Conservation (phyloP, 768 basidiomycete species). For the Lactarius sanguifluus region DNA sequence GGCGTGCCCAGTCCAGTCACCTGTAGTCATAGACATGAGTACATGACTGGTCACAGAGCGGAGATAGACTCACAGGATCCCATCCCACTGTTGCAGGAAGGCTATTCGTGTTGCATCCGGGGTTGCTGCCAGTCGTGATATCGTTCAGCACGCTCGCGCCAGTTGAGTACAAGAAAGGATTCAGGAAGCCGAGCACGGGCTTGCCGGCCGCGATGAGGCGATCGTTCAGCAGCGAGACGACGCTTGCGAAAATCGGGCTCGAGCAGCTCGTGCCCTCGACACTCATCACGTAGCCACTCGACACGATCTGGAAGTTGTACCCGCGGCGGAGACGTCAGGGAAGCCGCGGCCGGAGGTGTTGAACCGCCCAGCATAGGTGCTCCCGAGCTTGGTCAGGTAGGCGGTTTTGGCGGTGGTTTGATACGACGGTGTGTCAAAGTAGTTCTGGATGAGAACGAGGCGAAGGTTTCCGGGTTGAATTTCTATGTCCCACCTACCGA, state of each 20-base stretch:
- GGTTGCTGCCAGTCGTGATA: slow-evolving; percentile 36
- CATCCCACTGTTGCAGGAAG: slow-evolving; percentile 23
- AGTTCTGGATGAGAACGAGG: slow-evolving; percentile 37
- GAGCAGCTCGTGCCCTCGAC: slow-evolving; percentile 39
- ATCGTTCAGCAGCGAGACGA: slow-evolving; percentile 39
- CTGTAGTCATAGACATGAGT: slow-evolving; percentile 29
- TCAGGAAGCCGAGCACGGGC: slow-evolving; percentile 36
- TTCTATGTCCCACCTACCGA: slow-evolving; percentile 39
- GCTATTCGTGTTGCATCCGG: slow-evolving; percentile 26
- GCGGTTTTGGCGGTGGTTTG: slow-evolving; percentile 40
- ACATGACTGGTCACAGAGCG: background rate
- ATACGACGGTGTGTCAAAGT: slow-evolving; percentile 38
- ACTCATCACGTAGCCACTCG: slow-evolving; percentile 18
- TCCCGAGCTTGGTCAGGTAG: slow-evolving; percentile 40
- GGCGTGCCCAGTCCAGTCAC: slow-evolving; percentile 59
- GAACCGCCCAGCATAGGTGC: slow-evolving; percentile 35
- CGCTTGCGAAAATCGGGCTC: slow-evolving; percentile 38
- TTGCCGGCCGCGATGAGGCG: slow-evolving; percentile 34
- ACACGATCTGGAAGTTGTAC: slow-evolving; percentile 35
- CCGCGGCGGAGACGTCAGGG: slow-evolving; percentile 49
- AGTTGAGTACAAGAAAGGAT: slow-evolving; percentile 36
- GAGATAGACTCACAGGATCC: slow-evolving; percentile 23
- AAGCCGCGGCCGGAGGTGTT: slow-evolving; percentile 43
- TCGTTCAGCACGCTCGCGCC: slow-evolving; percentile 36
- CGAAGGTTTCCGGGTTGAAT: slow-evolving; percentile 35